These are phyloP conservation scores for Delitschia confertaspora DNA, from an alignment of 495 filamentous ascomycete genomes.

Conservation along the genomic window DNA sequence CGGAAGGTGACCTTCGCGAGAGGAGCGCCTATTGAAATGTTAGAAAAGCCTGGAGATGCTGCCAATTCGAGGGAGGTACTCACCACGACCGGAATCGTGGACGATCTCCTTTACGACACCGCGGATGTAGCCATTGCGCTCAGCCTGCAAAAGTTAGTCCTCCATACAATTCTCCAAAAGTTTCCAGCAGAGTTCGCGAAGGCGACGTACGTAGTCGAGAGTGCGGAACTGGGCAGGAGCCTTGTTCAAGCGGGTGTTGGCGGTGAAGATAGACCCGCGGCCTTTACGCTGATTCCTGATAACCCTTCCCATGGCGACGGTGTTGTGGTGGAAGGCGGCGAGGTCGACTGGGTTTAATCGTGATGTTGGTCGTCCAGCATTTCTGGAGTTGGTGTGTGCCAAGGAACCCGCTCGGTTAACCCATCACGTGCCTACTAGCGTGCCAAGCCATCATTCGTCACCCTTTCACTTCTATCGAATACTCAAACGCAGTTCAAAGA, in stretches of 20 bases:
- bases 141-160: constrained; percentile 40
- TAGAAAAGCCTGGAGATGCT: background rate
- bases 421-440: background rate
- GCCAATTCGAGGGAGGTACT: background rate
- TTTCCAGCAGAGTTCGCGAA: background rate
- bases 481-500: no score
- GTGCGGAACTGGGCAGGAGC: constrained; percentile 84
- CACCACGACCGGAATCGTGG: constrained; percentile 84
- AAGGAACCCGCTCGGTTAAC: background rate
- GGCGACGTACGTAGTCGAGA: constrained; percentile 61
- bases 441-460: background rate
- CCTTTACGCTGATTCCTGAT: constrained; percentile 57
- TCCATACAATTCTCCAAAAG: background rate
- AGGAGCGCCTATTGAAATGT: constrained; percentile 58
- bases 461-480: no score
- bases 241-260: constrained; percentile 89
- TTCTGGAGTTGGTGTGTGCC: background rate
- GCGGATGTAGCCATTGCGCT: constrained; percentile 94
- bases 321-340: constrained; percentile 14
- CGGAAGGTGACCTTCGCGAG: constrained; percentile 95
- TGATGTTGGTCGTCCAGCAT: background rate
- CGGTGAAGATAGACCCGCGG: constrained; percentile 95
- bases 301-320: constrained; percentile 57
- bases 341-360: background rate
- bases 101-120: constrained; percentile 98